Base-by-base conservation (phyloP, 2,329 filamentous ascomycete species). In the Diplodia corticola region DNA sequence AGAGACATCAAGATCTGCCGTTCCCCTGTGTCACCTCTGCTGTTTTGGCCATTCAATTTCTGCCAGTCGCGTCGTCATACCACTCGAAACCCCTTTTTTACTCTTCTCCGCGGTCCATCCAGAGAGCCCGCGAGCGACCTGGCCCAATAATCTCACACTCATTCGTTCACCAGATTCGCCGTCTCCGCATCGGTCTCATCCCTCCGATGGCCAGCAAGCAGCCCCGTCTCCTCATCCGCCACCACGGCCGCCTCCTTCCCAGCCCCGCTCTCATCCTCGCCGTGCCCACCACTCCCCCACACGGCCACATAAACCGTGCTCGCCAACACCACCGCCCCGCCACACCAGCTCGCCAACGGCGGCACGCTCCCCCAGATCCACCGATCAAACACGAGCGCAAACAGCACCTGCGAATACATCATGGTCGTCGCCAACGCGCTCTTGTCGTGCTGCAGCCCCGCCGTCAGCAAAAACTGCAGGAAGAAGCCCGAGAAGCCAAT, bases 401-500 rank as follows among this genome's bases (percentile, higher is more conserved):
- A 89, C 4, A 90, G 76, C 81, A 90, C 86, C 73, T 89, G 87
- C 53, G 85, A 84, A 73, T 90, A 90, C 7, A 86, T 80, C 83
- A 89, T 86, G 66, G 86, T 86, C 0, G 85, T 88, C 2, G 86
- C 86, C 37, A 84, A 79, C 1, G 80, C 78, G 1, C 82, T 83
- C 69, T 88, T 89, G 73, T 92, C 90, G 68, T 88, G 85, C 20
- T 89, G 82, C 64, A 97, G 79, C 0, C 91, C 92, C 2, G 86
- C 84, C 0, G 92, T 95, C 15, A 95, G 80, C 22, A 95, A 81
- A 71, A 92, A 91, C 81, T 96, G 93, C 83, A 93, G 88, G 30
- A 89, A 74, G 73, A 96, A 93, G 0, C 92, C 93, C 65, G 89
- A 88, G 0, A 86, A 70, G 0, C 90, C 91, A 13, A 96, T 81